Conservation (phyloP, 495 filamentous ascomycete species). For the Aspergillus indologenus region DNA sequence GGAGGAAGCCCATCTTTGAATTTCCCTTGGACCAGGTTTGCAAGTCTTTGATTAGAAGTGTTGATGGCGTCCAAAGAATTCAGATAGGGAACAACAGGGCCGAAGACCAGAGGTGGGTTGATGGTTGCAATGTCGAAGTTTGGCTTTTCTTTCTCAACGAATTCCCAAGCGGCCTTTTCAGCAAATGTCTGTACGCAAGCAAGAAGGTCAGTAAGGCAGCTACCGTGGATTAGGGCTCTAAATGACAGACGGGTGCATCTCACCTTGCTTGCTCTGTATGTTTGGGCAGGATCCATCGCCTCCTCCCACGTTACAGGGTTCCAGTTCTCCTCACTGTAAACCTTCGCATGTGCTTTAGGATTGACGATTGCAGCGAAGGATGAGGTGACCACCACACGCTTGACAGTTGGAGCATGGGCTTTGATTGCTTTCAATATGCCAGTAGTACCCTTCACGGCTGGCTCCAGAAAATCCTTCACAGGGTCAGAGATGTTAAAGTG, state of each 20-base stretch:
- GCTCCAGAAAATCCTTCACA: conserved; percentile 78
- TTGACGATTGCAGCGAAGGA: conserved; percentile 79
- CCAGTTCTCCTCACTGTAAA: conserved; percentile 75
- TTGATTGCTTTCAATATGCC: conserved; percentile 74
- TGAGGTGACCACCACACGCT: conserved; percentile 79
- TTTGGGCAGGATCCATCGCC: conserved; percentile 52
- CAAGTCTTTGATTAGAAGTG: conserved; percentile 61
- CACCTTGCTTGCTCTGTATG: conserved; percentile 69
- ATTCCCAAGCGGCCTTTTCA: conserved; percentile 78
- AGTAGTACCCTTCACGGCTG: conserved; percentile 81
- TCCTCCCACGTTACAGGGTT: conserved; percentile 77
- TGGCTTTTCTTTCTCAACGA: conserved; percentile 73
- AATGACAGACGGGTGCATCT: neutral
- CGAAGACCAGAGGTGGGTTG: conserved; percentile 67
- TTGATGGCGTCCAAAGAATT: conserved; percentile 66
- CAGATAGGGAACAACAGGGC: conserved; percentile 64
- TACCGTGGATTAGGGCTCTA: no score
- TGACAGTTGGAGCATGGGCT: conserved; percentile 70
- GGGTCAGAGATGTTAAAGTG: conserved; percentile 69
- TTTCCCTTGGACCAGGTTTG: conserved; percentile 57
- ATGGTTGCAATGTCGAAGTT: conserved; percentile 74
- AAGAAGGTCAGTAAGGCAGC: conserved; percentile 7
- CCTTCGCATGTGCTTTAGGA: conserved; percentile 42
- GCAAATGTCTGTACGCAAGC: conserved; percentile 42
- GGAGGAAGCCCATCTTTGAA: conserved; percentile 61